Conservation (phyloP, 441 rosid genomes). For the Biscutella laevigata region DNA sequence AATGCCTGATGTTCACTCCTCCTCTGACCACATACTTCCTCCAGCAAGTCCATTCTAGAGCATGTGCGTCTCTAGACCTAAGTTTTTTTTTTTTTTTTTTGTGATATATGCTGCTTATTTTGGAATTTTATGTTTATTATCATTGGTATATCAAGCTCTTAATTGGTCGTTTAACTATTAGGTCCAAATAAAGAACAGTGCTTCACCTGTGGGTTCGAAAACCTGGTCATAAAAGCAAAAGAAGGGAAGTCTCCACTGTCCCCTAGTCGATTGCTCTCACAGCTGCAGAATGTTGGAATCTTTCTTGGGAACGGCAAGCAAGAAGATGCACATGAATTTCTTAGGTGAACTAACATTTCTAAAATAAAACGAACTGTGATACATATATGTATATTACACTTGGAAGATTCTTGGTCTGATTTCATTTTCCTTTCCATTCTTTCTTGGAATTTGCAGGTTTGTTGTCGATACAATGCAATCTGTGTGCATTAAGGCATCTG, state of each 20-base stretch:
- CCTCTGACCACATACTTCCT: slow-evolving; percentile 78
- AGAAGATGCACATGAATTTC: slow-evolving; percentile 98
- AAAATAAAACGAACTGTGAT: neutral
- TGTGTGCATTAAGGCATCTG: slow-evolving; percentile 63
- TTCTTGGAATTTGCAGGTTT: slow-evolving; percentile 45
- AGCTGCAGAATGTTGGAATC: slow-evolving; percentile 59
- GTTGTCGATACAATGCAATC: slow-evolving; percentile 89
- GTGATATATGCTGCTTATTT: neutral
- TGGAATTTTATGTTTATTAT: neutral
- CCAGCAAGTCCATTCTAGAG: slow-evolving; percentile 71
- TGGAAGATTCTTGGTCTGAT: slow-evolving; percentile 2
- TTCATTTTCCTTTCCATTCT: neutral
- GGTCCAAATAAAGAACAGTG: slow-evolving; percentile 74
- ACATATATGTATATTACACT: neutral
- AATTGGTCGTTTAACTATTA: slow-evolving; percentile 24
- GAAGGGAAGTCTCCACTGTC: slow-evolving; percentile 61
- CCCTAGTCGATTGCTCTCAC: slow-evolving; percentile 61
- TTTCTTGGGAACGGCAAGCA: slow-evolving; percentile 77
- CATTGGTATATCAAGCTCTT: slow-evolving; percentile 3
- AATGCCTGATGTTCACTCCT: slow-evolving; percentile 87
- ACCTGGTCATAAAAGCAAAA: slow-evolving; percentile 55
- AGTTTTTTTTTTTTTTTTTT: neutral
- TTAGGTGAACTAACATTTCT: slow-evolving; percentile 45
- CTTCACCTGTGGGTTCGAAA: slow-evolving; percentile 82
- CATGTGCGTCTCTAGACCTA: slow-evolving; percentile 45